Evolutionary conservation across 768 basidiomycete genomes (phyloP), one percentile per base, ranked within the genome.

Genomic region (Hericium coralloides): DNA sequence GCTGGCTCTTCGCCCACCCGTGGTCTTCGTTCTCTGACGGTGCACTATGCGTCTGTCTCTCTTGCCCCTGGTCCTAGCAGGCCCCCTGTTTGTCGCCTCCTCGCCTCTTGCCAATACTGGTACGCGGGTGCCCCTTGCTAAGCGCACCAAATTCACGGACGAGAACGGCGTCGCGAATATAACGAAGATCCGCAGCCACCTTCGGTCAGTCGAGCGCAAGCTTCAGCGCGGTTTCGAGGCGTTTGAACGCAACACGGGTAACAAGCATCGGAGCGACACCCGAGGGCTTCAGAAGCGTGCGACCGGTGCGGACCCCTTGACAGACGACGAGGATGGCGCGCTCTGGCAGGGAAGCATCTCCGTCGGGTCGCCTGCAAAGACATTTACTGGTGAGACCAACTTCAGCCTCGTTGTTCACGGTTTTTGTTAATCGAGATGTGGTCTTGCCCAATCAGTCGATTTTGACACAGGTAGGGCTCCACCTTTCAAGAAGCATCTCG

Each of bases 131-230:
- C n/a, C 52, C 37, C 23, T 52, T 18, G 23, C 22, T 12, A 50
- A 50, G 25, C 49, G 49, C 9, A 17, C 49, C 18, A 31, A 12
- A 23, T 31, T 50, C 17, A 31, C 49, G 17, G 49, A 52, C 31
- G 31, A 20, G 37, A 38, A 52, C 23, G 52, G 52, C 31, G 36
- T 52, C 2, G 52, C 37, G 12, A 38, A 52, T n/a, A 38, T 37
- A n/a, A n/a, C 49, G 15, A 23, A 31, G 17, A n/a, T 50, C 49
- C 49, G 49, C 49, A 50, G 15, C 26, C 49, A 50, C 31, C 37
- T 49, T 37, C 15, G 17, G 23, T 63, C 61, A 5, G 52, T 52
- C 6, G 31, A 52, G 31, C 20, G 18, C 18, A 54, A 54, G 22
- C 14, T 54, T 5, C 38, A 25, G 6, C 38, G 53, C 14, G 53